phyloP scores from a whole-genome alignment of 768 basidiomycete genomes.

The Ramaria rubella region DNA sequence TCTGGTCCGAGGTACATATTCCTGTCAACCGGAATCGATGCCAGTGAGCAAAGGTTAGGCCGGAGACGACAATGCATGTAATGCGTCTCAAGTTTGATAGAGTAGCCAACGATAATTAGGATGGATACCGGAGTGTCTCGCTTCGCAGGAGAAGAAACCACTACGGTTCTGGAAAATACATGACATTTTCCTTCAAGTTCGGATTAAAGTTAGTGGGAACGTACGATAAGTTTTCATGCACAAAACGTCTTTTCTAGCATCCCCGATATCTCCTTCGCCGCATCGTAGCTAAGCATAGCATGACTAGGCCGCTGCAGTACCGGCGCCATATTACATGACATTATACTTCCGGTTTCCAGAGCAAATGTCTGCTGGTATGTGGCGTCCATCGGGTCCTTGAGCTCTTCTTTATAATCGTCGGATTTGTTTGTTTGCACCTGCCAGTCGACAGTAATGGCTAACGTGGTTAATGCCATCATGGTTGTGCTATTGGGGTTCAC shows the following conservation, averaged over 20 bases:
- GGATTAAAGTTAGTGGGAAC: no score
- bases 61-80: no score
- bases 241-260: not conserved
- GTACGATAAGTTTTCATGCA: no score
- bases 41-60: no score
- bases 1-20: no score
- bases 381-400: not conserved
- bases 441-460: not conserved
- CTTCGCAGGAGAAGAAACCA: no score
- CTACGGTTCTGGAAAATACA: no score
- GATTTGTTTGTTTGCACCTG: not conserved
- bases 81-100: no score
- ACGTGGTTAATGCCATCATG: not conserved
- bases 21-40: no score
- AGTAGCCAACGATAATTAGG: no score
- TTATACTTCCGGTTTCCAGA: not conserved
- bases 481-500: constrained; percentile 7
- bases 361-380: not conserved
- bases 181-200: no score
- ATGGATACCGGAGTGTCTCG: no score
- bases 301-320: not conserved
- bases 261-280: not conserved
- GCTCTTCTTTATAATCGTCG: not conserved
- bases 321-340: not conserved
- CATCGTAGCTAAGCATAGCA: not conserved